Evolutionary conservation across 306 rosid genomes (phyloP), one percentile per base, ranked within the genome.

Genomic region (Lotus japonicus): DNA sequence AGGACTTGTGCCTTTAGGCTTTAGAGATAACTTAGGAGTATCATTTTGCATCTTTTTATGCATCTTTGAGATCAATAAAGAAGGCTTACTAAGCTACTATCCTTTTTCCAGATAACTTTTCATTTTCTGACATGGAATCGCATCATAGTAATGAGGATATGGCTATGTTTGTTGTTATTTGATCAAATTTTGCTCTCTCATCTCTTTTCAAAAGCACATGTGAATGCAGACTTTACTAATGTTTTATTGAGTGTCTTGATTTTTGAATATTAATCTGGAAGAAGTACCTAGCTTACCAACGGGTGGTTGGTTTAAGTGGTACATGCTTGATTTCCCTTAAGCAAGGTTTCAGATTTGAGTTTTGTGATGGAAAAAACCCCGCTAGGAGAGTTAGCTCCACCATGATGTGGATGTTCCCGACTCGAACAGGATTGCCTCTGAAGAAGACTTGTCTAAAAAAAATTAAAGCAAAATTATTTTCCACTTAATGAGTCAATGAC

Each of bases 41-140:
- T 51, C 77, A 46, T 65, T 64, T 57, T 75, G 64, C 21, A 43
- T 56, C 58, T 8, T 71, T 76, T 76, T 63, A 2, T 55, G 33
- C 5, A 49, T 44, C 50, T 42, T 26, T 26, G 31, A 26, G 31
- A 2, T 4, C 31, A 3, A 26, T 26, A 62, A 64, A 54, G 66
- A 50, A 49, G 48, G 21, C 62, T 58, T 54, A 51, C 31, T 26
- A 26, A 26, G 31, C 31, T 26, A 26, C 50, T 50, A 5, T 44
- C 48, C n/a, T 46, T 31, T 48, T 55, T 45, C 21, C 10, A 9
- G 7, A 16, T 11, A 51, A 57, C 85, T 69, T 81, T 68, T 63
- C 19, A 23, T 64, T 12, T n/a, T 77, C 42, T 73, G 82, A 71
- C 68, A 17, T 69, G 74, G 77, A 31, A 73, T 56, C 58, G 77